phyloP scores from a whole-genome alignment of 192 early-diverging fungal genomes.

The Coemansia sp. region DNA sequence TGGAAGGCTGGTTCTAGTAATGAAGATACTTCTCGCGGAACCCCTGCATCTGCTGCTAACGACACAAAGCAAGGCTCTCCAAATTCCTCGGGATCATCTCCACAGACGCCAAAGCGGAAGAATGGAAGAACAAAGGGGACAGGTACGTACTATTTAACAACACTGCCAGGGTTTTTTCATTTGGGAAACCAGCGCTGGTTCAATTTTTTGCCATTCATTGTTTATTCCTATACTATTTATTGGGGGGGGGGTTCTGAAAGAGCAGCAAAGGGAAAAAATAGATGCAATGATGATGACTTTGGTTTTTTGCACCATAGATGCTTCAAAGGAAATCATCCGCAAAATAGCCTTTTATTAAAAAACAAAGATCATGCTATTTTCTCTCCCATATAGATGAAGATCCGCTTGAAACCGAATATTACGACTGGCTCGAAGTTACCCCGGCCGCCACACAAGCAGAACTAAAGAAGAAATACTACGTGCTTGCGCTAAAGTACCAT shows the following conservation, averaged over 20 bases:
- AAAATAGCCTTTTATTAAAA: neutral
- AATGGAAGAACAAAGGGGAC: slow-evolving; percentile 49
- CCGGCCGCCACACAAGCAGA: slow-evolving; percentile 73
- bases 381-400: slow-evolving; percentile 58
- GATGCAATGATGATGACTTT: no score
- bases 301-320: no score
- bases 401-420: slow-evolving; percentile 83
- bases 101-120: slow-evolving; percentile 35
- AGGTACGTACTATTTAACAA: slow-evolving; percentile 7
- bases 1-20: slow-evolving; percentile 28
- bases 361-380: neutral
- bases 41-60: slow-evolving; percentile 11
- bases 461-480: slow-evolving; percentile 92
- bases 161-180: neutral
- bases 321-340: neutral
- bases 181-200: neutral
- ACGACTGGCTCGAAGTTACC: slow-evolving; percentile 82
- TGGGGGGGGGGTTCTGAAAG: no score
- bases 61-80: slow-evolving; percentile 7
- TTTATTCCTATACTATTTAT: no score
- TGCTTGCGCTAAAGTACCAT: slow-evolving; percentile 60
- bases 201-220: neutral
- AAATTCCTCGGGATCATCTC: slow-evolving; percentile 5
- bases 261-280: no score
- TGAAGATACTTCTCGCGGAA: slow-evolving; percentile 1